Evolutionary conservation across 768 basidiomycete genomes (phyloP), one percentile per base, ranked within the genome.

Genomic region (Mrakia hoshinonis): DNA sequence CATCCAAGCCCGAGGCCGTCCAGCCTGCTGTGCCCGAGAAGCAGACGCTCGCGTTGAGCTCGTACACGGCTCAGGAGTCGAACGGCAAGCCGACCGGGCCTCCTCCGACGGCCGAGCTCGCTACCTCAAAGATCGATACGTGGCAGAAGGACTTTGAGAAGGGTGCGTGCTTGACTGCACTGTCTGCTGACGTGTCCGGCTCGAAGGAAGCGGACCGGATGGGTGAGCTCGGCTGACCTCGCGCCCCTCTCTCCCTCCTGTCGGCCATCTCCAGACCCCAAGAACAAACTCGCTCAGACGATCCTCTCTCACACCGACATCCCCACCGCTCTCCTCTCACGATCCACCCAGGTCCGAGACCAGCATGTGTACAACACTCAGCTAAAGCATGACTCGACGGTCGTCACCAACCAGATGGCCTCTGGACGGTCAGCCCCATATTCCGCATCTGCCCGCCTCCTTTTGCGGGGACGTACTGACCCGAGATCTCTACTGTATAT

Each of bases 221-320:
- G 26, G 20, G 54, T n/a, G n/a, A n/a, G n/a, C n/a, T n/a, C n/a
- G n/a, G n/a, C 54, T 55, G 24, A 55, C 54, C 54, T 31, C 26
- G 7, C 26, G 7, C 24, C 24, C 31, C 0, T 31, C 54, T 7
- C 26, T 24, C 54, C 29, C 5, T 34, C 54, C 29, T 55, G 18
- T 31, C 26, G 24, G 29, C 52, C 52, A 13, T 54, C 24, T 54
- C 26, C n/a, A 65, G 52, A 68, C 39, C 49, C 49, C 12, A 54
- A 68, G 36, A 49, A 48, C 15, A 13, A 55, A 20, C 67, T 68
- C 36, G 20, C 67, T 12, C 67, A 68, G 13, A 68, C 67, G 34
- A 58, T 68, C n/a, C 67, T 68, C 6, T 54, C 85, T 58, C 88
- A 91, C 76, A 81, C 85, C 61, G 83, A 90, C 79, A 84, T 92